Base-by-base conservation (phyloP, 306 rosid species). In the Arachis hypogaea region DNA sequence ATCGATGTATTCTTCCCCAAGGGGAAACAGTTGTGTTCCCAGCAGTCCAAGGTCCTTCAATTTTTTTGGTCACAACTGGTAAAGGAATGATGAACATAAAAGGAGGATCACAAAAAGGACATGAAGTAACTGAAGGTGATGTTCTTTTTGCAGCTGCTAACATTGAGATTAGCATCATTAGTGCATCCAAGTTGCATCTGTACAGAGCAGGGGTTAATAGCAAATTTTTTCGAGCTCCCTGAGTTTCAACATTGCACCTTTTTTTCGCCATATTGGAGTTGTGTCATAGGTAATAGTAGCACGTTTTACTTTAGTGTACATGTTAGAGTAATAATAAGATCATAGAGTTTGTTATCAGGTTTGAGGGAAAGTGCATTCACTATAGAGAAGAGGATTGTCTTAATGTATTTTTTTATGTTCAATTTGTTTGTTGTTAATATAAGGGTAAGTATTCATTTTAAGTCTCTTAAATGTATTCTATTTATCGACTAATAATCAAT, bases 131-230 rank as follows among this genome's bases (percentile, higher is more conserved):
- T 14, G 86, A 92, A 86, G 99, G 99, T 28, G 87, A 86, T 75
- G 96, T 90, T 76, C 85, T 94, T 66, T 94, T 94, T 50, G 88
- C 89, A 59, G 90, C 99, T 1, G 93, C 96, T 55, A n/a, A 88
- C 70, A 77, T 88, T 1, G 90, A 85, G 84, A 73, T 90, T 79
- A 77, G 71, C 9, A 72, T 94, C 45, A 78, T 82, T 7, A 69
- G 90, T 59, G 86, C 85, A 40, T 87, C 90, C 9, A 76, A 83
- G 76, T 77, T 94, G 86, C 86, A 80, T 73, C 58, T 94, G 82
- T 92, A 87, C 62, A 81, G 96, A 82, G 79, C 98, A 2, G 98
- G 98, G 64, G 84, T 90, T 73, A 95, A 88, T 82, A 83, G 84
- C 82, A 86, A 65, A 80, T 74, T 86, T 79, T 90, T 95, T 72